Evolutionary conservation across 805 yeast species (phyloP), one percentile per base, ranked within the genome.

Genomic region (Maudiozyma barnettii): DNA sequence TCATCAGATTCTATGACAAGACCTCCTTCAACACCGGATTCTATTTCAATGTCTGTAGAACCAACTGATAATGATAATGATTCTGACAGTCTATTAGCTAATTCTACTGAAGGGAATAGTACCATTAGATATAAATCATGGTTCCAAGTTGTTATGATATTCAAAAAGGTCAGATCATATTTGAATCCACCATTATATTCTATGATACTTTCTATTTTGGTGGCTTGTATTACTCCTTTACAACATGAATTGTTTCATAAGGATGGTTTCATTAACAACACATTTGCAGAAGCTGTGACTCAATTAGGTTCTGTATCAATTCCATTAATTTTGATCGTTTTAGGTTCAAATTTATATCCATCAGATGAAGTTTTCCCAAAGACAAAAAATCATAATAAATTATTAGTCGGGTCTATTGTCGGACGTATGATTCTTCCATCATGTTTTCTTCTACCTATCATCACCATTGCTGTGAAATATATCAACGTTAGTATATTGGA

Each of bases 111-210:
- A 18, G 20, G 9, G 4, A 22, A 21, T 23, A 13, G 18, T 23
- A 21, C 44, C 2, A 37, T 56, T 14, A 52, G 51, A 44, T 40
- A 52, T 41, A 58, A 58, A 21, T 29, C 54, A 8, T 49, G 49
- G 45, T 47, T 51, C 19, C 51, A 46, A 23, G 10, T 41, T 12
- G 40, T 35, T 33, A 29, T 9, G 4, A n/a, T 46, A 13, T 45
- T 61, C 13, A 41, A 45, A 10, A 60, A 55, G 37, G 54, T 77
- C 29, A 58, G 66, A 41, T 54, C 65, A 7, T 73, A 73, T 50
- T 81, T 84, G 85, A 84, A 84, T 58, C 93, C 95, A n/a, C 95
- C 93, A 14, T 67, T 84, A 47, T 84, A 81, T 66, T 81, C 95
- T 8, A 84, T 84, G 90, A 59, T 80, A 10, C 63, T 79, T 1